Evolutionary conservation across 176 grass and related monocot genomes (phyloP), one percentile per base, ranked within the genome.

Genomic region (Carex cristatella): DNA sequence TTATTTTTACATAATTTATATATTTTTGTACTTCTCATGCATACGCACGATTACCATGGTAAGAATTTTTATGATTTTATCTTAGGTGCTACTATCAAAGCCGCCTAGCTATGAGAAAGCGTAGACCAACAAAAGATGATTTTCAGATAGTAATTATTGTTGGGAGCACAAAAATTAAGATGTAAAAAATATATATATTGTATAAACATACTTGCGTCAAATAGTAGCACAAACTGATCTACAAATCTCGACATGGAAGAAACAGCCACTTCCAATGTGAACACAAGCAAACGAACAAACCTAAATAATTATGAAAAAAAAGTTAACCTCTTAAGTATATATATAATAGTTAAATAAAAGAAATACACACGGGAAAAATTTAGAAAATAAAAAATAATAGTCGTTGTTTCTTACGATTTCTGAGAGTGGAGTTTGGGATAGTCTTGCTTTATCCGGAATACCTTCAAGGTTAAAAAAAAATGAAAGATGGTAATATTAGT

Each of bases 181-280:
- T 40, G 19, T 7, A 44, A 14, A 4, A 42, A 44, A 33, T 23
- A 23, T 23, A 23, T 23, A 42, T 3, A 61, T n/a, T 81, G 16
- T 18, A 38, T 11, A 16, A 7, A 82, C 93, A 87, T 95, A 99
- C 97, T 96, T 65, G 97, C 97, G 48, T 99, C 97, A 72, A 99
- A 96, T 74, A 99, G 88, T 62, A 99, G 63, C 31, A 95, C 93
- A 84, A 99, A 92, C 84, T 96, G 90, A 70, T 94, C 97, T 38
- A 96, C 93, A 86, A 94, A 96, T 80, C 97, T 94, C 73, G 90
- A 94, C 96, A 95, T 95, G 81, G 88, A 99, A 31, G 90, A 89
- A 35, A 96, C 92, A 7, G 91, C 93, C 66, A 99, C 97, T 73
- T 99, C 93, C 61, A 99, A 76, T 72, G 97, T 99, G 85, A 99